These are phyloP conservation scores for Annulohypoxylon stygium DNA, from an alignment of 495 filamentous ascomycete species.

Conservation along the genomic window DNA sequence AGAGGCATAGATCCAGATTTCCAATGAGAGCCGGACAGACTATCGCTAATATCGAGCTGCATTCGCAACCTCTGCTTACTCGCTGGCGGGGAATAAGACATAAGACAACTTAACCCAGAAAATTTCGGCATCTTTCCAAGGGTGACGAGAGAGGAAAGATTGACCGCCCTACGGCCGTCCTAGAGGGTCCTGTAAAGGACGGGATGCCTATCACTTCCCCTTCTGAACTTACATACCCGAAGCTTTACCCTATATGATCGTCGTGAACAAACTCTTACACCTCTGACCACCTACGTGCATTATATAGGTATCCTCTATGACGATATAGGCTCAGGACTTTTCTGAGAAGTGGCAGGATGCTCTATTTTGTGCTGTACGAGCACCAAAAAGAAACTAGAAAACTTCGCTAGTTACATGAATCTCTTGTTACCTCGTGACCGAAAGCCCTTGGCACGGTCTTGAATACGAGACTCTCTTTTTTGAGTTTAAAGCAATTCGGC, in stretches of 20 bases:
- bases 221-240: conserved; percentile 26
- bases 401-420: conserved; percentile 16
- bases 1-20: conserved; percentile 45
- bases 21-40: conserved; percentile 40
- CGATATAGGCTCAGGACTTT: conserved; percentile 1
- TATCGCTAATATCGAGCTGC: conserved; percentile 39
- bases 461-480: conserved; percentile 40
- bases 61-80: conserved; percentile 34
- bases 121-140: conserved; percentile 24
- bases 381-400: conserved; percentile 11
- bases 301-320: conserved; percentile 1
- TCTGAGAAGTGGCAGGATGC: conserved; percentile 1
- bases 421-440: conserved; percentile 32
- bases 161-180: conserved; percentile 35
- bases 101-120: conserved; percentile 11
- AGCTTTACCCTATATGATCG: conserved; percentile 34
- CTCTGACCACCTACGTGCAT: not conserved
- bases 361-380: conserved; percentile 3
- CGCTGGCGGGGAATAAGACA: conserved; percentile 17
- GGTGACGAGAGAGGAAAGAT: conserved; percentile 18
- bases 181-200: not conserved
- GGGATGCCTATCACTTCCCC: conserved; percentile 33
- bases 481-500: conserved; percentile 24
- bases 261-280: conserved; percentile 21
- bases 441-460: conserved; percentile 22